Evolutionary conservation across 1,284 basidiomycete genomes (phyloP), one percentile per base, ranked within the genome.

Genomic region (Ganoderma multipileum): DNA sequence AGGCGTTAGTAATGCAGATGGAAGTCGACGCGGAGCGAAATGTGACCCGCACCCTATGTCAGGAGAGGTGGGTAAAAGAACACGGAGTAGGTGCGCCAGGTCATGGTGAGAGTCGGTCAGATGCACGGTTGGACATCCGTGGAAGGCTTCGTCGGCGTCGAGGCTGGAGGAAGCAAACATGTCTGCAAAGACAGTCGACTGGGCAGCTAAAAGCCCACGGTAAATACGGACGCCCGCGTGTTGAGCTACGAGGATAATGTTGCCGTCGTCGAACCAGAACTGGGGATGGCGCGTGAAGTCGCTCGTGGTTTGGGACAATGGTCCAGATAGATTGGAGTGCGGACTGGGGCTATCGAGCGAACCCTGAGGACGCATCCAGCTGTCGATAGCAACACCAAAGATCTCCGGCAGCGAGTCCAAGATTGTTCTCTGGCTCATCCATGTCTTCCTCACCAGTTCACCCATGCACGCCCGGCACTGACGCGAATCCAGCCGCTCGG

Each of bases 131-230:
- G 66, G 64, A 50, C 71, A 73, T 8, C 68, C 69, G 3, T 74
- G 67, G 20, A 72, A 23, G 9, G 39, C 3, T 16, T 61, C 55
- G 39, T 65, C 61, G 20, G 65, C 54, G 1, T 41, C 12, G 1
- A 72, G 67, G 23, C 63, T 69, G n/a, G 74, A 66, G 6, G 70
- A n/a, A 3, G 63, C 36, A 41, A 76, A 74, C 42, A 76, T 58
- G 47, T 71, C 71, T 1, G 55, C 41, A 28, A 76, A 73, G 4
- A 73, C 65, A 1, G 52, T 18, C 4, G 72, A 76, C 7, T 72
- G 67, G 4, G 50, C 33, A 5, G 70, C 68, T 2, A 76, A 69
- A 16, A 75, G 18, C 7, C 64, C 66, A 12, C 63, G 44, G 47
- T 70, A 68, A 3, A 75, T 65, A 14, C 68, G 67, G 52, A 74